Evolutionary conservation across 352 stramenopile species (phyloP).

Genomic region (Phytophthora multivora): DNA sequence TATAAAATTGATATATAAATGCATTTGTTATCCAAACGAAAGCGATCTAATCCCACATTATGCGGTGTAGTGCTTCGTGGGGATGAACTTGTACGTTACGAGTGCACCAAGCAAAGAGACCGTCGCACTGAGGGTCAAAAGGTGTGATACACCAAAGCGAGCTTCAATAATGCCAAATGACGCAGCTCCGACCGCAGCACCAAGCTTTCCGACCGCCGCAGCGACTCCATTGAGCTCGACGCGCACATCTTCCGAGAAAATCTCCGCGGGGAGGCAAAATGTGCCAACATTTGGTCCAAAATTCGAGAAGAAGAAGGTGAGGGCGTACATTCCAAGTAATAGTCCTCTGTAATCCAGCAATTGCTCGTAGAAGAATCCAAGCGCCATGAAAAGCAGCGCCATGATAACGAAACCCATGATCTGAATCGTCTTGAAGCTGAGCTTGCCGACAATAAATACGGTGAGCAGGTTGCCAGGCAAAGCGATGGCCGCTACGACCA

Average conservation of each 20-base stretch:
- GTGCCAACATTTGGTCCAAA: slow-evolving; percentile 89
- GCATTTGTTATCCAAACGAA: slow-evolving; percentile 4
- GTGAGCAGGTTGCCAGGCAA: slow-evolving; percentile 77
- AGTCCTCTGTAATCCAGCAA: slow-evolving; percentile 46
- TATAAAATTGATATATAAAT: slow-evolving; percentile 24
- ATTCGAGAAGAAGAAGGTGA: slow-evolving; percentile 91
- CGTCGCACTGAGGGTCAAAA: slow-evolving; percentile 60
- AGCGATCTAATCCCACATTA: slow-evolving; percentile 11
- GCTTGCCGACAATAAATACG: slow-evolving; percentile 59
- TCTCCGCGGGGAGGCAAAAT: slow-evolving; percentile 84
- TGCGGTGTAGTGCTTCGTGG: slow-evolving; percentile 45
- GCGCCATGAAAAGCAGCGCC: slow-evolving; percentile 63
- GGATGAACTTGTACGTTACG: slow-evolving; percentile 70
- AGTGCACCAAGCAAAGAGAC: slow-evolving; percentile 66
- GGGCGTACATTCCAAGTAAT: slow-evolving; percentile 70
- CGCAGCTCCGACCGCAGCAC: slow-evolving; percentile 61
- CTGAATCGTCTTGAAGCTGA: slow-evolving; percentile 84
- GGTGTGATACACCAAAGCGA: slow-evolving; percentile 56
- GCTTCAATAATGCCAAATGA: slow-evolving; percentile 70
- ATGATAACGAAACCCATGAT: slow-evolving; percentile 80
- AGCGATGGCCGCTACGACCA: slow-evolving; percentile 72
- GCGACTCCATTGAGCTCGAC: slow-evolving; percentile 86
- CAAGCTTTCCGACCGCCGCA: slow-evolving; percentile 78
- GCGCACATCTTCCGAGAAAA: slow-evolving; percentile 71
- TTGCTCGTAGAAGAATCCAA: slow-evolving; percentile 61